Evolutionary conservation across 345 rosid species (phyloP).

Genomic region (Acer negundo): DNA sequence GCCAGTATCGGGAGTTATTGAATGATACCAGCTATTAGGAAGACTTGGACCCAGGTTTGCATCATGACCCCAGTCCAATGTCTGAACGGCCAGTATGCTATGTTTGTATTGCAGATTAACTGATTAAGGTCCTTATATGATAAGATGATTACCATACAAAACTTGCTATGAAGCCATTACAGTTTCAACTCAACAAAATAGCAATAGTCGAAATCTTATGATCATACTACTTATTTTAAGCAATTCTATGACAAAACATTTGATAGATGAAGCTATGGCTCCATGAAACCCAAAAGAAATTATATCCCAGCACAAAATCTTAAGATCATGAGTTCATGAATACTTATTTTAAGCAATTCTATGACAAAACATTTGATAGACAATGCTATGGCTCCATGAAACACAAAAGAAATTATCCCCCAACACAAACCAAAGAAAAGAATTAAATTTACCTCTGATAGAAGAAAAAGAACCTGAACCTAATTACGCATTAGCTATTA

Average conservation of each 20-base stretch:
- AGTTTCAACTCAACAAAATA: not conserved
- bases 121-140: not conserved
- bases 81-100: not conserved
- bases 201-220: not conserved
- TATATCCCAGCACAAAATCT: not conserved
- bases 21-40: slow-evolving; percentile 1
- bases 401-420: not conserved
- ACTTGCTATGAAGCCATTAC: not conserved
- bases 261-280: not conserved
- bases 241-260: not conserved
- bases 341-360: not conserved
- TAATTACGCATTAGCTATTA: not conserved
- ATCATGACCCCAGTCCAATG: not conserved
- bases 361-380: not conserved
- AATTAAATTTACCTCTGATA: not conserved
- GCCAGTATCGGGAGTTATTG: not conserved
- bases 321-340: not conserved
- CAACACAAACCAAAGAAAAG: not conserved
- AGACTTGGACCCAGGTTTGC: not conserved
- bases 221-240: not conserved
- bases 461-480: not conserved
- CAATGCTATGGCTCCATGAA: not conserved
- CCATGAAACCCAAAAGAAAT: not conserved
- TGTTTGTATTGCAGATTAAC: not conserved
- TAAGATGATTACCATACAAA: not conserved